Evolutionary conservation across 2,329 filamentous ascomycete species (phyloP).

Genomic region (Corynespora cassiicola): DNA sequence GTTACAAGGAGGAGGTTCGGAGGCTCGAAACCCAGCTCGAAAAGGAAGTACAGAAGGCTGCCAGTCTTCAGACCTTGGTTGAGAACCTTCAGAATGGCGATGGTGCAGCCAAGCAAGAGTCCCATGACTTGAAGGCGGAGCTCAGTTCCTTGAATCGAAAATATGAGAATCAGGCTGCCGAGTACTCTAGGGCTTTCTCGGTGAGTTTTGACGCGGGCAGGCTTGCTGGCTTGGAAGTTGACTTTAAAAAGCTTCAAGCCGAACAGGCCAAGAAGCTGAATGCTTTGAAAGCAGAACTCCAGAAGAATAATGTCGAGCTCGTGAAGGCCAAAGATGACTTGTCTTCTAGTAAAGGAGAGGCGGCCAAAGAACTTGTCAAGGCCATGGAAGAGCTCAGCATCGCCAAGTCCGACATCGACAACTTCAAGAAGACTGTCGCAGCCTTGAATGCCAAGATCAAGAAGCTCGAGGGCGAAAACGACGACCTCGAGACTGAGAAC

Average conservation of each 20-base stretch:
- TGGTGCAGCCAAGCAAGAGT: constrained; percentile 16
- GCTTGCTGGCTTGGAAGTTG: constrained; percentile 13
- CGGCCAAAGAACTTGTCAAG: constrained; percentile 10
- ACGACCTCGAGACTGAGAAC: constrained; percentile 21
- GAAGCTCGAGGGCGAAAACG: constrained; percentile 13
- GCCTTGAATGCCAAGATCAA: constrained; percentile 14
- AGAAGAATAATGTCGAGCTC: constrained; percentile 14
- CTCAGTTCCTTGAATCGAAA: constrained; percentile 23
- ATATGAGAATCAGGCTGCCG: constrained; percentile 25
- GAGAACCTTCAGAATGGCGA: constrained; percentile 19
- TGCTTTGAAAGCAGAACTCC: constrained; percentile 20
- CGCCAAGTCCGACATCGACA: constrained; percentile 6
- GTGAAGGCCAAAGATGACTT: constrained; percentile 9
- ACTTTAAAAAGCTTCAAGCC: constrained; percentile 5
- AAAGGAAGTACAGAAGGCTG: constrained; percentile 25
- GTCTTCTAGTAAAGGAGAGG: too few species aligned
- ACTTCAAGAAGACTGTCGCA: constrained; percentile 8
- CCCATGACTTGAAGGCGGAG: constrained; percentile 25
- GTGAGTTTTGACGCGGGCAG: too few species aligned
- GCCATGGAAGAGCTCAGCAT: constrained; percentile 17
- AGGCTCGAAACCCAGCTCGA: constrained; percentile 19
- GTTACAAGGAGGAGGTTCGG: constrained; percentile 24
- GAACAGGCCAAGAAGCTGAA: constrained; percentile 27
- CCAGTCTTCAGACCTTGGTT: constrained; percentile 19
- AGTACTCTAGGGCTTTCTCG: constrained; percentile 23